Evolutionary conservation across 495 filamentous ascomycete species (phyloP).

Genomic region (Lepidopterella palustris): DNA sequence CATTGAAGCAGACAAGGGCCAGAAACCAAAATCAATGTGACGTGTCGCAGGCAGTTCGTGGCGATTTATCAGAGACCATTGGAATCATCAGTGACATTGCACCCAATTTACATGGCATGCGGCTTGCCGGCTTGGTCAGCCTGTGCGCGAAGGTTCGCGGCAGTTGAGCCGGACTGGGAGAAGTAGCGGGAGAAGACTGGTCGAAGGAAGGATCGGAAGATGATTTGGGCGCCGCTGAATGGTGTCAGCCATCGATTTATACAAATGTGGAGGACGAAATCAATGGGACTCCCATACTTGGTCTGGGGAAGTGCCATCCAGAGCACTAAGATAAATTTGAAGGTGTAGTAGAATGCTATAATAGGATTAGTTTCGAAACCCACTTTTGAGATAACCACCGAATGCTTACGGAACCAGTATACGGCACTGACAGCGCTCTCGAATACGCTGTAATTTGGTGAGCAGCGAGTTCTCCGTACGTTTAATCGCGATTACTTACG

Average conservation of each 20-base stretch:
- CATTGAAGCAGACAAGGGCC: background rate
- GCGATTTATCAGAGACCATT: background rate
- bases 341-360: slow-evolving; percentile 95
- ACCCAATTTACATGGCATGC: slow-evolving; percentile 12
- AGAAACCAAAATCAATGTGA: background rate
- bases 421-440: slow-evolving; percentile 90
- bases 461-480: slow-evolving; percentile 18
- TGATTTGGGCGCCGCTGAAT: slow-evolving; percentile 81
- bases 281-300: slow-evolving; percentile 48
- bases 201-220: slow-evolving; percentile 94
- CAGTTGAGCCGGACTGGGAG: slow-evolving; percentile 61
- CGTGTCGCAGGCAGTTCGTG: background rate
- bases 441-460: slow-evolving; percentile 52
- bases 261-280: background rate
- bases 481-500: slow-evolving; percentile 42
- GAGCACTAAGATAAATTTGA: slow-evolving; percentile 94
- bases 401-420: slow-evolving; percentile 86
- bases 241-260: background rate
- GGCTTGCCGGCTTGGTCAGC: slow-evolving; percentile 64
- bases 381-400: background rate
- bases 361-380: slow-evolving; percentile 1
- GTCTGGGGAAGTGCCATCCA: slow-evolving; percentile 96
- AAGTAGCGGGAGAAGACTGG: slow-evolving; percentile 91
- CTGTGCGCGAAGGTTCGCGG: slow-evolving; percentile 84
- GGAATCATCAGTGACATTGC: background rate